Evolutionary conservation across 768 basidiomycete species (phyloP).

Genomic region (Trametes meyenii): DNA sequence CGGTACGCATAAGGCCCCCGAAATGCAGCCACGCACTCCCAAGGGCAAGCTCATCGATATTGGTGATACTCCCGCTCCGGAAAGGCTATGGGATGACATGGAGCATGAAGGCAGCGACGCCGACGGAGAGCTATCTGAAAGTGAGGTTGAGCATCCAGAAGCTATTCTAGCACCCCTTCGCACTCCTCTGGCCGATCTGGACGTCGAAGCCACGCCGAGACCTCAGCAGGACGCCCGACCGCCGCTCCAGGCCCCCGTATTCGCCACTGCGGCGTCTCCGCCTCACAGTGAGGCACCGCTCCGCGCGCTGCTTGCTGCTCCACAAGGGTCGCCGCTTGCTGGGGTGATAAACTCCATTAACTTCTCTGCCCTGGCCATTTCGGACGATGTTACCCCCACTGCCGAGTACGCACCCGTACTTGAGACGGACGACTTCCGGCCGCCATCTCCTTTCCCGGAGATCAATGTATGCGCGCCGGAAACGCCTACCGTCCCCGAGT

Average conservation of each 20-base stretch:
- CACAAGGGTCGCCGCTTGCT: slow-evolving; percentile 32
- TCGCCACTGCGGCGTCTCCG: neutral
- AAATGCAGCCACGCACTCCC: slow-evolving; percentile 22
- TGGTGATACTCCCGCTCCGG: slow-evolving; percentile 26
- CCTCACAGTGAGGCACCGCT: slow-evolving; percentile 1
- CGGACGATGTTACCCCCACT: slow-evolving; percentile 8
- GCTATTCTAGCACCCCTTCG: neutral
- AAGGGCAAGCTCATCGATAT: slow-evolving; percentile 38
- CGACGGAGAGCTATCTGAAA: slow-evolving; percentile 18
- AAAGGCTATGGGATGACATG: slow-evolving; percentile 3
- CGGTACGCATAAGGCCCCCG: slow-evolving; percentile 16
- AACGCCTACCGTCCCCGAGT: slow-evolving; percentile 3
- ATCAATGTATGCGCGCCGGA: slow-evolving; percentile 27
- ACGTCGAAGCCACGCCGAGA: slow-evolving; percentile 22
- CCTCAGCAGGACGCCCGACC: slow-evolving; percentile 11
- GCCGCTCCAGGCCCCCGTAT: slow-evolving; percentile 5
- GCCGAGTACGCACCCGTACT: neutral
- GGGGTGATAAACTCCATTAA: slow-evolving; percentile 37
- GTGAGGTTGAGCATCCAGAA: slow-evolving; percentile 4
- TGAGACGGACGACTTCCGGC: neutral
- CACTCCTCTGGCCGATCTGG: slow-evolving; percentile 29
- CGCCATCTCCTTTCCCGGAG: slow-evolving; percentile 20
- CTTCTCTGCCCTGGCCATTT: slow-evolving; percentile 20
- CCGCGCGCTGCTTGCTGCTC: slow-evolving; percentile 15
- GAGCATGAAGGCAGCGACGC: slow-evolving; percentile 21